Evolutionary conservation across 805 yeast genomes (phyloP).

Genomic region (Suhomyces tanzawaensis): DNA sequence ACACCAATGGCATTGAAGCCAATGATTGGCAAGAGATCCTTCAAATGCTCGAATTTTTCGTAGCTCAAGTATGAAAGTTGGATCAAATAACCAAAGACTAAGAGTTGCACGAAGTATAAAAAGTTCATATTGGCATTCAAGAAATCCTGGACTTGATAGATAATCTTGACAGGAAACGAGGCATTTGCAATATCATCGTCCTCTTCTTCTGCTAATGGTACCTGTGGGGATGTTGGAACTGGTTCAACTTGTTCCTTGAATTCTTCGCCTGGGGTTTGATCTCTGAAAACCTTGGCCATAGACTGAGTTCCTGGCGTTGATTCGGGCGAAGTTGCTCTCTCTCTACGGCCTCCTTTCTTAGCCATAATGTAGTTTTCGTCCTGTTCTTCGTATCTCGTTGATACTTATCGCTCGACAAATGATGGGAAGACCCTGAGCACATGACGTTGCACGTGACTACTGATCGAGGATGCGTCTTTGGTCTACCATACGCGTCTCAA

Average conservation of each 20-base stretch:
- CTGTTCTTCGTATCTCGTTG: too few species aligned
- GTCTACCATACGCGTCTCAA: too few species aligned
- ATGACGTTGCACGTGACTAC: neutral
- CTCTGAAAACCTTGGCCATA: conserved; percentile 9
- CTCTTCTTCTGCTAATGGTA: neutral
- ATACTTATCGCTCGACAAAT: too few species aligned
- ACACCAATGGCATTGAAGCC: conserved; percentile 37
- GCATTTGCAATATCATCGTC: conserved; percentile 12
- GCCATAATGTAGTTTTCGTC: too few species aligned
- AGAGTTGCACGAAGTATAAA: conserved; percentile 30
- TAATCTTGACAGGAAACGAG: conserved; percentile 6
- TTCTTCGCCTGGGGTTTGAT: neutral
- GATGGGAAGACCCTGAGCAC: too few species aligned
- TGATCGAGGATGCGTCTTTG: neutral
- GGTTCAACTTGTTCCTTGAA: neutral
- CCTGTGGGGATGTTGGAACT: neutral
- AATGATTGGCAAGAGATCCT: conserved; percentile 18
- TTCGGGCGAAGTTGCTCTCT: neutral
- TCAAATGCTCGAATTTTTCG: conserved; percentile 15
- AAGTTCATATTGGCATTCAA: conserved; percentile 32
- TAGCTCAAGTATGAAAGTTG: conserved; percentile 30
- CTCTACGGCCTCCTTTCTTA: neutral
- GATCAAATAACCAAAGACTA: conserved; percentile 26
- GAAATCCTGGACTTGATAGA: conserved; percentile 37
- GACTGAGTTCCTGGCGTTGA: neutral